Evolutionary conservation across 1,139 yeast genomes (phyloP), one percentile per base, ranked within the genome.

Genomic region (Blastobotrys ciferrii): DNA sequence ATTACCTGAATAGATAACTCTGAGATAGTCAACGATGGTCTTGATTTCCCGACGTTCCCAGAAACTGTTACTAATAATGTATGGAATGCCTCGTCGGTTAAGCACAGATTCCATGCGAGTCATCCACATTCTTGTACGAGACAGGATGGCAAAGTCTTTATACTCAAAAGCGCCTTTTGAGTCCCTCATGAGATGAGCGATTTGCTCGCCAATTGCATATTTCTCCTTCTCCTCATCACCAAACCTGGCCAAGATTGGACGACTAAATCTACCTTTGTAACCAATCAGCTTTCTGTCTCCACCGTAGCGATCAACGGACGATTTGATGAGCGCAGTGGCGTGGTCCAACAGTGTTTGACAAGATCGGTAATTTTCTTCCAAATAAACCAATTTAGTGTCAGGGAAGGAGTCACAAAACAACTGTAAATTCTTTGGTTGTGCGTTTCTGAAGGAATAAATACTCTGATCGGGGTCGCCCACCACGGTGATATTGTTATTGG

Each of bases 391-490:
- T 5, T 65, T 55, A 1, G 65, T 59, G 6, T 64, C 51, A 0
- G 70, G 69, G 55, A 78, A 85, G 49, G 72, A 66, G 0, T 65
- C 60, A 32, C 66, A 64, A 89, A 92, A 82, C 11, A 72, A 71
- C 32, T 67, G 68, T 58, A 92, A 87, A 59, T 87, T 89, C 13
- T 72, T 70, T 0, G 84, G 74, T 39, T 81, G 81, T 0, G 98
- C 97, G 58, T 86, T 82, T 53, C 98, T 73, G 57, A 91, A 91
- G 0, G 84, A 88, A 63, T 92, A 92, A 25, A 92, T 92, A 61
- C 96, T 84, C 65, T 92, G 98, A 66, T 92, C 97, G 0, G 97
- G 96, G 60, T 92, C 98, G 0, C 98, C 98, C 0, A 92, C 98
- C 1, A 89, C 81, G 0, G 97, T 87, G 6, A 91, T 73, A 53